These are phyloP conservation scores for Avicennia marina DNA, from an alignment of 257 asterid genomes.

Conservation along the genomic window DNA sequence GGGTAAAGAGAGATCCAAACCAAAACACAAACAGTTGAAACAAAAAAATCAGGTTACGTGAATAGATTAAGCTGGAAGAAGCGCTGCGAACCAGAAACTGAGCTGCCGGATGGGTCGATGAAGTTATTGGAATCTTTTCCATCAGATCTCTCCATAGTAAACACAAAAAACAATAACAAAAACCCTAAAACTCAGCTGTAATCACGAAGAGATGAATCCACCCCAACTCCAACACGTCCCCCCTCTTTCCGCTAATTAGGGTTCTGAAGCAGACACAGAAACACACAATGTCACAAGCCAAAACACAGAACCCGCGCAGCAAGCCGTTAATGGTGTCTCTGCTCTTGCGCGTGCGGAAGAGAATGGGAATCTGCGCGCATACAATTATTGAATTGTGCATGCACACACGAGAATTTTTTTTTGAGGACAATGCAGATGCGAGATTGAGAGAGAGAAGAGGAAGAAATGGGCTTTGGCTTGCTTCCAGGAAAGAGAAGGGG, in stretches of 20 bases:
- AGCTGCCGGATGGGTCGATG: slow-evolving; percentile 35
- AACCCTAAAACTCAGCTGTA: no score
- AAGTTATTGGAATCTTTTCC: slow-evolving; percentile 32
- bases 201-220: slow-evolving; percentile 15
- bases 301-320: slow-evolving; percentile 1
- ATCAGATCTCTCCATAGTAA: slow-evolving; percentile 59
- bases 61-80: slow-evolving; percentile 4
- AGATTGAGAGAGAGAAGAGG: no score
- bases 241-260: slow-evolving; percentile 23
- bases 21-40: background rate
- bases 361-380: no score
- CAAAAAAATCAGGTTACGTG: no score
- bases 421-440: no score
- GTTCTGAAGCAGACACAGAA: slow-evolving; percentile 22
- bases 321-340: slow-evolving; percentile 12
- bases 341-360: no score
- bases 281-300: slow-evolving; percentile 14
- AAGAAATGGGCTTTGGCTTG: no score
- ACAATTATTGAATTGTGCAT: no score
- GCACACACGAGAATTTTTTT: no score
- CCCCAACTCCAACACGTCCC: slow-evolving; percentile 11
- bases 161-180: slow-evolving; percentile 7
- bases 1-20: slow-evolving; percentile 18
- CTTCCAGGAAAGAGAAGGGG: no score
- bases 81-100: slow-evolving; percentile 44